Base-by-base conservation (phyloP, 768 basidiomycete species). In the Punctularia strigosozonata region DNA sequence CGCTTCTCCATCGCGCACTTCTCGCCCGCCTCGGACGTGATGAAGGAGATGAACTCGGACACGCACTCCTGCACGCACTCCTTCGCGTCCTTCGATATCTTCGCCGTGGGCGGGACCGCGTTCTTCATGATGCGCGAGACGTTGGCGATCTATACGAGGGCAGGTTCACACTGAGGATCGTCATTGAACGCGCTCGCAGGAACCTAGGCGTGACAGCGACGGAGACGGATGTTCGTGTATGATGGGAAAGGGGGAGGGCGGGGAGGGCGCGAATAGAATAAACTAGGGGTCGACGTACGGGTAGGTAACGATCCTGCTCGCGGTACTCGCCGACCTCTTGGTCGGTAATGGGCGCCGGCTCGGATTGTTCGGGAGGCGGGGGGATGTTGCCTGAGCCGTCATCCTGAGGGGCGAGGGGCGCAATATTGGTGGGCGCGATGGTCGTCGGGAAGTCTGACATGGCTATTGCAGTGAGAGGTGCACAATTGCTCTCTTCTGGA, bases 31-130 rank as follows among this genome's bases (percentile, higher is more conserved):
- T 98, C 94, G 31, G 81, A 86, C 21, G 92, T 95, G 64, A 98
- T 90, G 71, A 98, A 98, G 50, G 79, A 80, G 58, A 98, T 97
- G 68, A 95, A 98, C 64, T 98, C 94, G 31, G 86, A 90, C 40
- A 95, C 89, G 61, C 92, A 95, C 62, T 97, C 94, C 58, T 98
- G 94, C 31, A 97, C 89, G 60, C 88, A 91, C 62, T 98, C 94
- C 57, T 98, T 98, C 32, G 91, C 91, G 60, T 98, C 94, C 59
- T 97, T 97, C 6, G 88, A 86, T 51, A 97, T 94, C 64, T 98
- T 98, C 31, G 94, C 88, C 15, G 83, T 83, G 0, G 78, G 64
- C 0, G 94, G 92, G 2, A 97, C 80, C 8, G 88, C 73, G 31
- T 78, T 67, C 60, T 97, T 97, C 92, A 97, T 98, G 53, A 98